Base-by-base conservation (phyloP, 768 basidiomycete species). In the Hygrophoropsis aurantiaca region DNA sequence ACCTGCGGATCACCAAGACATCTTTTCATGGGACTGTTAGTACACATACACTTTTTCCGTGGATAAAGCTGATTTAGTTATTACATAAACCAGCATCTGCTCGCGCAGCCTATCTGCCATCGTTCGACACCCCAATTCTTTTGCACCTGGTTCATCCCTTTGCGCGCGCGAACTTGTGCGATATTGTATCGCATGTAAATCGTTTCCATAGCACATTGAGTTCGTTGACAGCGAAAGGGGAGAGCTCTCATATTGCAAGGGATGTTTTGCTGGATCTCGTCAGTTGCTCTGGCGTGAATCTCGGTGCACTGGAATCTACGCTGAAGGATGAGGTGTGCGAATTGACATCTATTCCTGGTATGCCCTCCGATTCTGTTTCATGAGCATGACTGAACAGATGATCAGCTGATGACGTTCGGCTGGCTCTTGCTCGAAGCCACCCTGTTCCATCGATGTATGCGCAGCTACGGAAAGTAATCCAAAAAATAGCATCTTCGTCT, bases 111-210 rank as follows among this genome's bases (percentile, higher is more conserved):
- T 18, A 30, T 60, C 41, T 53, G 11, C 40, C 59, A 3, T 54
- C 58, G 37, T 58, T 69, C 18, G 58, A 65, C 44, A 52, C 68
- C 19, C 62, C 81, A 18, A 64, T 73, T 13, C 65, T 90, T 11
- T 67, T 90, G 8, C 77, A 81, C 57, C 70, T 90, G 15, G 64
- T 69, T 6, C 87, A 89, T 57, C 87, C 87, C 3, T 77, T 75
- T 46, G 69, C 77, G 7, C 57, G 87, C n/a, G 62, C 67, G 24
- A 79, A 75, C 52, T 61, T 90, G 20, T 58, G 70, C 18, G 59
- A 64, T 6, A 75, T 79, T 15, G 55, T 87, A 21, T 65, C 53
- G 13, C 80, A 88, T 50, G 74, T 90, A 42, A 81, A 75, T 47
- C 71, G 69, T 46, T 82, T 86, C 56, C 77, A 80, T 35, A 69